These are phyloP conservation scores for Cetraspora pellucida DNA, from an alignment of 192 early-diverging fungal species.

Conservation along the genomic window DNA sequence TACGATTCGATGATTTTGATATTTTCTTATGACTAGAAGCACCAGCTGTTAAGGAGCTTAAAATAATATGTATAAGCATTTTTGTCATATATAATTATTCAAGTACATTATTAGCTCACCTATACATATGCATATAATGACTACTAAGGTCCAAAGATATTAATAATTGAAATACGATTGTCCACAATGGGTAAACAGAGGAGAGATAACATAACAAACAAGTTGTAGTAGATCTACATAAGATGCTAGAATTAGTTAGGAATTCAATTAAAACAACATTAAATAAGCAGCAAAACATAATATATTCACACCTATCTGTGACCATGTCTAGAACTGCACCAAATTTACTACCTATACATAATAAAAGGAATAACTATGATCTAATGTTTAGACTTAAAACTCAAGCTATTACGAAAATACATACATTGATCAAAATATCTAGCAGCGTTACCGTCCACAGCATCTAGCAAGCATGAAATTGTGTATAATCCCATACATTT, in stretches of 20 bases:
- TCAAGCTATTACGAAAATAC: not conserved
- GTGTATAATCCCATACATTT: constrained; percentile 79
- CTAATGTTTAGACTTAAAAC: not conserved
- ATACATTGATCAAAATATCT: constrained; percentile 89
- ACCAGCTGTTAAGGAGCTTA: constrained; percentile 80
- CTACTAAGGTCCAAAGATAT: constrained; percentile 92
- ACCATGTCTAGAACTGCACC: constrained; percentile 99
- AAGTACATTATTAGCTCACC: constrained; percentile 47
- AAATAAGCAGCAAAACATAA: not conserved
- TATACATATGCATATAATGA: constrained; percentile 99
- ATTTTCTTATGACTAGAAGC: constrained; percentile 90
- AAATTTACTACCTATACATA: constrained; percentile 74
- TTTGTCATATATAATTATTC: not conserved
- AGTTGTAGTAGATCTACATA: constrained; percentile 79
- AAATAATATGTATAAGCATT: not conserved
- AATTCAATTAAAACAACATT: constrained; percentile 16
- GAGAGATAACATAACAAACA: constrained; percentile 89
- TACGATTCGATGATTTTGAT: constrained; percentile 67
- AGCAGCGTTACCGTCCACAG: constrained; percentile 93
- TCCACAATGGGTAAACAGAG: constrained; percentile 61
- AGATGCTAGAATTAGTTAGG: constrained; percentile 11
- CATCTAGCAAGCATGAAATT: constrained; percentile 91
- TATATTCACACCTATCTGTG: constrained; percentile 77
- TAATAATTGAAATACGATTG: constrained; percentile 87
- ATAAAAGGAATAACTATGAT: constrained; percentile 3